These are phyloP conservation scores for Xylariaceae sp. DNA, from an alignment of 2,329 filamentous ascomycete genomes.

Conservation along the genomic window DNA sequence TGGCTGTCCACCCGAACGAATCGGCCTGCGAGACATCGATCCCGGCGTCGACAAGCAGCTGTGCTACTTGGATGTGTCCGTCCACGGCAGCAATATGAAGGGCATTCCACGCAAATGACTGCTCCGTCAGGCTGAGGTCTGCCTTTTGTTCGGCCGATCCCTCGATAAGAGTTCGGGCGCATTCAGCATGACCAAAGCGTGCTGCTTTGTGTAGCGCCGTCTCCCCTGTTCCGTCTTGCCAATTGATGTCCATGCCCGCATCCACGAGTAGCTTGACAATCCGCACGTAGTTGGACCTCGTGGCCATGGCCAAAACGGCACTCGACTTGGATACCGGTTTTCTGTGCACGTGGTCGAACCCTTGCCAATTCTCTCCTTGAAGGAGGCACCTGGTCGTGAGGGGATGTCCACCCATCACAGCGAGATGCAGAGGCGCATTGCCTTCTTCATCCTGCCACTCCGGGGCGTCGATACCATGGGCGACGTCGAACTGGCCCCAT, in stretches of 20 bases:
- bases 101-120: constrained; percentile 91
- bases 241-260: constrained; percentile 89
- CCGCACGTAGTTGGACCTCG: constrained; percentile 76
- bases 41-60: constrained; percentile 73
- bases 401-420: constrained; percentile 86
- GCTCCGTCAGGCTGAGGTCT: constrained; percentile 73
- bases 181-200: constrained; percentile 78
- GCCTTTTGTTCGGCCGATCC: constrained; percentile 68
- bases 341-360: constrained; percentile 59
- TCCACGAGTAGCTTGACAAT: constrained; percentile 87
- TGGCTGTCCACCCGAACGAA: constrained; percentile 88
- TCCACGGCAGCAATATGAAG: constrained; percentile 90
- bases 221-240: constrained; percentile 84
- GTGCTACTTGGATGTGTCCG: constrained; percentile 70
- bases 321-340: constrained; percentile 77
- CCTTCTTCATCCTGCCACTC: constrained; percentile 93
- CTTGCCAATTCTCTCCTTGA: constrained; percentile 74
- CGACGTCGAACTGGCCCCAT: constrained; percentile 83
- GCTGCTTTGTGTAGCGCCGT: constrained; percentile 90
- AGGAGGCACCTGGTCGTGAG: constrained; percentile 79
- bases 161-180: constrained; percentile 70
- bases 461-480: constrained; percentile 78
- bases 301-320: constrained; percentile 81
- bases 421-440: constrained; percentile 84
- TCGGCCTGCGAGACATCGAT: constrained; percentile 73